phyloP scores from a whole-genome alignment of 768 basidiomycete genomes.

The Serendipita sp. region DNA sequence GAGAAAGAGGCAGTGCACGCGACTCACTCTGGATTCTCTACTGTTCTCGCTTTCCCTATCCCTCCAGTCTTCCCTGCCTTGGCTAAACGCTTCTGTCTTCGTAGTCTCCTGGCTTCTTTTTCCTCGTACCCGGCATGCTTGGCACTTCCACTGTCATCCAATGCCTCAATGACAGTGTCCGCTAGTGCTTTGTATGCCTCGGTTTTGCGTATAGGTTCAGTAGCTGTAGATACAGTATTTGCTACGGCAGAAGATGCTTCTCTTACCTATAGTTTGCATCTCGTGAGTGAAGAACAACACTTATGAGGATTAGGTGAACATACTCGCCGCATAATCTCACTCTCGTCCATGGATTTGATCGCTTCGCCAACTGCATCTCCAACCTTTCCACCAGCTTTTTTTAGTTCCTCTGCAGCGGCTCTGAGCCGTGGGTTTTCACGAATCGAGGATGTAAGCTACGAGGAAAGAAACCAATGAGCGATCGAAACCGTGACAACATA shows the following conservation, averaged over 20 bases:
- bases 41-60: slow-evolving; percentile 30
- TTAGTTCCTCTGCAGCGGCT: slow-evolving; percentile 85
- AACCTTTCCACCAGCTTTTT: slow-evolving; percentile 76
- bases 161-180: slow-evolving; percentile 77
- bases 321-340: slow-evolving; percentile 76
- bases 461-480: slow-evolving; percentile 6
- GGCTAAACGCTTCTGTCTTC: slow-evolving; percentile 62
- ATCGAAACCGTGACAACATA: neutral
- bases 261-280: slow-evolving; percentile 43
- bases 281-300: neutral
- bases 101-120: slow-evolving; percentile 69
- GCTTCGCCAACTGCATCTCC: slow-evolving; percentile 90
- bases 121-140: slow-evolving; percentile 95
- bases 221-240: slow-evolving; percentile 69
- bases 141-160: slow-evolving; percentile 85
- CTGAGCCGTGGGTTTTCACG: slow-evolving; percentile 88
- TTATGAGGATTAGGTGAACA: slow-evolving; percentile 17
- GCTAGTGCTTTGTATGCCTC: slow-evolving; percentile 84
- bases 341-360: slow-evolving; percentile 85
- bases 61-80: slow-evolving; percentile 68
- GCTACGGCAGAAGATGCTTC: slow-evolving; percentile 76
- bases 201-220: slow-evolving; percentile 94
- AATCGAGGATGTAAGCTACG: slow-evolving; percentile 77
- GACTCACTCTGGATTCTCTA: slow-evolving; percentile 69
- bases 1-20: neutral